Evolutionary conservation across 2,329 filamentous ascomycete species (phyloP).

Genomic region (Fusarium austroafricanum): DNA sequence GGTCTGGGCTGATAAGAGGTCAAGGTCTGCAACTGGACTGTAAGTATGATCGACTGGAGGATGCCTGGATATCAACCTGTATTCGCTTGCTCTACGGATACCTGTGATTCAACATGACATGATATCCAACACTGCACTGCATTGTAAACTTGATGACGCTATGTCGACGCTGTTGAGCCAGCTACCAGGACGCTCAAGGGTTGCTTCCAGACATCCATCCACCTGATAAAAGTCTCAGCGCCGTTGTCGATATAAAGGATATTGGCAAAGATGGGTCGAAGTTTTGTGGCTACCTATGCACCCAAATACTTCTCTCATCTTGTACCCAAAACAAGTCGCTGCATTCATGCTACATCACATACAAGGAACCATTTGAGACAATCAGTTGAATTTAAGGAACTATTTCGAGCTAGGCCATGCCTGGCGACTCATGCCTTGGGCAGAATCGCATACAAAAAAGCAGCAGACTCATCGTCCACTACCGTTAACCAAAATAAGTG

Average conservation of each 20-base stretch:
- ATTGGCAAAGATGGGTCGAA: too few species aligned
- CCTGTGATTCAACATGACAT: neutral
- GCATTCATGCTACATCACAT: neutral
- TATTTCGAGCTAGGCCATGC: conserved; percentile 32
- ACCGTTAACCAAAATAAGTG: conserved; percentile 38
- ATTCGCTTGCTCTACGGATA: neutral
- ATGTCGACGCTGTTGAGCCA: neutral
- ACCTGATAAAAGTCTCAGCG: neutral
- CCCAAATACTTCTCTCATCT: too few species aligned
- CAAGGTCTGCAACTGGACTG: conserved; percentile 1
- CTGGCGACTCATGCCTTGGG: conserved; percentile 23
- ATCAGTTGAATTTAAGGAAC: conserved; percentile 38
- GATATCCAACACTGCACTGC: too few species aligned
- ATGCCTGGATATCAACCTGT: neutral
- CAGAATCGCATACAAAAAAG: conserved; percentile 36
- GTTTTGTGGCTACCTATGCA: too few species aligned
- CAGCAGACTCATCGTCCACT: conserved; percentile 30
- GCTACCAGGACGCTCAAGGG: neutral
- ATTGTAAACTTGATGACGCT: too few species aligned
- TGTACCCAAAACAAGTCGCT: neutral
- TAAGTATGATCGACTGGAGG: neutral
- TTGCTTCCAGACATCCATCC: neutral
- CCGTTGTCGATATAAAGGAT: neutral
- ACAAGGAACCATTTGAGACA: conserved; percentile 16
- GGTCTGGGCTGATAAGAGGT: neutral